These are phyloP conservation scores for Sisymbrium altissimum DNA, from an alignment of 345 rosid species.

Conservation along the genomic window DNA sequence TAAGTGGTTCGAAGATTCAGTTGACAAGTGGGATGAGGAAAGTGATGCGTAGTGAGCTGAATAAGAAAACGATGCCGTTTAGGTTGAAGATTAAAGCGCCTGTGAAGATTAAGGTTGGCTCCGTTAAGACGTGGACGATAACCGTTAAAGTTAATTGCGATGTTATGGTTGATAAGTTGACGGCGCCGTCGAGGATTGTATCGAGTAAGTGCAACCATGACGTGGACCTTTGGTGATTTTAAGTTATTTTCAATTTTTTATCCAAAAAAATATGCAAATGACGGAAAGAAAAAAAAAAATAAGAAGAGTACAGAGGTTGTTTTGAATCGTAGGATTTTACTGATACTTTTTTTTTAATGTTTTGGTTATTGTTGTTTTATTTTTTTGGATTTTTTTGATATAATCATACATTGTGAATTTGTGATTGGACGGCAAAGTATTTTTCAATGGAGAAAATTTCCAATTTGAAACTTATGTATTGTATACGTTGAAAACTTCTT, in stretches of 20 bases:
- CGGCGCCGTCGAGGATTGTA: conserved; percentile 50
- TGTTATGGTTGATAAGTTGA: conserved; percentile 67
- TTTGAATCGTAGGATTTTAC: conserved; percentile 8
- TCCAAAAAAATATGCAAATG: background rate
- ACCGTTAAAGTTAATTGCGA: conserved; percentile 63
- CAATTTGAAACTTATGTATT: background rate
- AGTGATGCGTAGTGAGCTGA: conserved; percentile 31
- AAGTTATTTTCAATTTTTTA: background rate
- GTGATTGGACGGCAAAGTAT: conserved; percentile 10
- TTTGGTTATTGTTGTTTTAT: conserved; percentile 11
- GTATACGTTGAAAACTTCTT: background rate
- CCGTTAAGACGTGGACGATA: conserved; percentile 72
- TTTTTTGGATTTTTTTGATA: background rate
- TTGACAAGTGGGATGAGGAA: conserved; percentile 27
- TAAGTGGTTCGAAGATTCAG: conserved; percentile 49
- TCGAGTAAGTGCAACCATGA: conserved; percentile 55
- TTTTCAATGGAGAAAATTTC: background rate
- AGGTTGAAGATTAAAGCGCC: conserved; percentile 52
- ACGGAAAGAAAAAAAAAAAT: background rate
- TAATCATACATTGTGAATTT: conserved; percentile 21
- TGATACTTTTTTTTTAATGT: background rate
- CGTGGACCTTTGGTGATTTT: conserved; percentile 50
- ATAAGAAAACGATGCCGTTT: conserved; percentile 52
- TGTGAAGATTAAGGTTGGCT: conserved; percentile 62
- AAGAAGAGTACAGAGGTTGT: background rate